phyloP scores from a whole-genome alignment of 495 filamentous ascomycete genomes.

The Sordaria brevicollis region DNA sequence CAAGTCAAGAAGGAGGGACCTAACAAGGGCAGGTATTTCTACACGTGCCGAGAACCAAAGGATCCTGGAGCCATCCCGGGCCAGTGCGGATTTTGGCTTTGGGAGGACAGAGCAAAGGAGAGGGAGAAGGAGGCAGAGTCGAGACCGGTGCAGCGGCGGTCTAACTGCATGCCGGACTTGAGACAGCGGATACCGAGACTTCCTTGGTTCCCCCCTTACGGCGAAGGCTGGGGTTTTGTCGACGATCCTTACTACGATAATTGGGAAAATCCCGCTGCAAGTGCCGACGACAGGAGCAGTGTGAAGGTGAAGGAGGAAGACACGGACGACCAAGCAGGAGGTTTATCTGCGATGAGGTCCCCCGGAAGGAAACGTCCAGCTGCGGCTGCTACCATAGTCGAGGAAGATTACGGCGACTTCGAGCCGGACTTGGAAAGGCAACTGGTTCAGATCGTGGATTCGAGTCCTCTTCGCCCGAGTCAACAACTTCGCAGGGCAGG shows the following conservation, averaged over 20 bases:
- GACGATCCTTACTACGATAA: not conserved
- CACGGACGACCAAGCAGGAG: not conserved
- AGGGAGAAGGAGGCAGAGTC: slow-evolving; percentile 43
- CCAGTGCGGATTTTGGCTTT: slow-evolving; percentile 63
- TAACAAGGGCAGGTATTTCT: slow-evolving; percentile 61
- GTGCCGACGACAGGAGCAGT: not conserved
- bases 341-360: not conserved
- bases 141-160: slow-evolving; percentile 5
- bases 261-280: not conserved
- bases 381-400: not conserved
- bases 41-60: slow-evolving; percentile 40
- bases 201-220: not conserved
- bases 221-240: not conserved
- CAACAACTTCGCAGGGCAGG: not conserved
- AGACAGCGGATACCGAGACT: not conserved
- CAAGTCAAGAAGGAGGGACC: slow-evolving; percentile 54
- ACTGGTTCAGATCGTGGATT: not conserved
- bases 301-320: not conserved
- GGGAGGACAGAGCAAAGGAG: slow-evolving; percentile 48
- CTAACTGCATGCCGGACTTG: not conserved
- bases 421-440: slow-evolving; percentile 11
- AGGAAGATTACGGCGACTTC: not conserved
- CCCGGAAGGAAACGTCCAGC: slow-evolving; percentile 1
- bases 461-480: not conserved
- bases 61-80: not conserved